Evolutionary conservation across 345 rosid species (phyloP).

Genomic region (Barbarea vulgaris): DNA sequence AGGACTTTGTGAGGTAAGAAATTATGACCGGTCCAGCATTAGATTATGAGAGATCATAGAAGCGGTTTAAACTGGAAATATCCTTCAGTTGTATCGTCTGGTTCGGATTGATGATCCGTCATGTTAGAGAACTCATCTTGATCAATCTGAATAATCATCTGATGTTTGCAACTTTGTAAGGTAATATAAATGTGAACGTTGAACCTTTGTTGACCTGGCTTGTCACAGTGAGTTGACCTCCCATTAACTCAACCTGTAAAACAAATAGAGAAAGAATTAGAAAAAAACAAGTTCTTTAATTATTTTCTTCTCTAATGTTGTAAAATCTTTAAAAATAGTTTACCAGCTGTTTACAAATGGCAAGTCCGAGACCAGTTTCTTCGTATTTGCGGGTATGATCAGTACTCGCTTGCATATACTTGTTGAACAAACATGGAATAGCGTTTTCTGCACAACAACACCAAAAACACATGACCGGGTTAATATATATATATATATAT

Average conservation of each 20-base stretch:
- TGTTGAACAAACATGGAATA: slow-evolving; percentile 77
- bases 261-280: slow-evolving; percentile 2
- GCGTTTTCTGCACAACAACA: slow-evolving; percentile 65
- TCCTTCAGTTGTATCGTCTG: slow-evolving; percentile 68
- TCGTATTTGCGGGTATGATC: slow-evolving; percentile 97
- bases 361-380: slow-evolving; percentile 96
- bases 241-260: slow-evolving; percentile 94
- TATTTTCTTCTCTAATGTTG: background rate
- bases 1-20: slow-evolving; percentile 42
- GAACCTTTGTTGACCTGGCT: slow-evolving; percentile 84
- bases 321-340: slow-evolving; percentile 8
- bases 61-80: slow-evolving; percentile 80
- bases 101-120: slow-evolving; percentile 53
- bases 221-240: slow-evolving; percentile 85
- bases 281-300: background rate
- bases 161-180: slow-evolving; percentile 69
- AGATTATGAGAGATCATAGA: slow-evolving; percentile 42
- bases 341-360: slow-evolving; percentile 98
- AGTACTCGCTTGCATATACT: slow-evolving; percentile 94
- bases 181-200: slow-evolving; percentile 83
- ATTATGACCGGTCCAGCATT: slow-evolving; percentile 18
- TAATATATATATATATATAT: too few species aligned
- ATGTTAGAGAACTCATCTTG: slow-evolving; percentile 76
- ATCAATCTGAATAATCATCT: slow-evolving; percentile 68
- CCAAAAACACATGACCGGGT: slow-evolving; percentile 19